Evolutionary conservation across 2,329 filamentous ascomycete genomes (phyloP).

Genomic region (Didymosphaeria variabile): DNA sequence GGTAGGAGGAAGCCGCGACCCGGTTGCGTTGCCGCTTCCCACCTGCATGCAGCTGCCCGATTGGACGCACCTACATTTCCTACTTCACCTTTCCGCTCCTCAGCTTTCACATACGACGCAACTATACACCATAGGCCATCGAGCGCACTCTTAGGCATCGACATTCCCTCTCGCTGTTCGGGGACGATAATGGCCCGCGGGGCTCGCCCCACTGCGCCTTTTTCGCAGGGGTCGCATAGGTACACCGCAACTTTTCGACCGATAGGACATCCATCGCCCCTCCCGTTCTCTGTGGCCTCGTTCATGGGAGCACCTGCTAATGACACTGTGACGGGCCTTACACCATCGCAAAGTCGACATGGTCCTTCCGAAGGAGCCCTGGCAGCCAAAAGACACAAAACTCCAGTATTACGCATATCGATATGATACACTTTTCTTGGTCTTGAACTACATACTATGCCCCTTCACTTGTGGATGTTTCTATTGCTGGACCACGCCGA

Average conservation of each 20-base stretch:
- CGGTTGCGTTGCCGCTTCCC: constrained; percentile 7
- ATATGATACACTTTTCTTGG: not conserved
- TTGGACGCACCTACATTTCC: not conserved
- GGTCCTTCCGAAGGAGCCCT: not conserved
- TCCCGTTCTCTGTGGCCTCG: not conserved
- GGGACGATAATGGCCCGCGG: not conserved
- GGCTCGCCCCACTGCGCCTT: not conserved
- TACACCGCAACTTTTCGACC: not conserved
- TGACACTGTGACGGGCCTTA: not conserved
- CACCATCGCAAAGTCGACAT: not conserved
- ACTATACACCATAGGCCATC: not conserved
- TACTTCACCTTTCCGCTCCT: not conserved
- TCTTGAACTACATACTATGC: not conserved
- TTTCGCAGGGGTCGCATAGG: not conserved
- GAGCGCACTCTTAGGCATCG: not conserved
- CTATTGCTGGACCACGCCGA: not conserved
- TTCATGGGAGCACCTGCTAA: not conserved
- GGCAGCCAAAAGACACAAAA: not conserved
- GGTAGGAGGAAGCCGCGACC: not conserved
- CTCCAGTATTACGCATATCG: constrained; percentile 6
- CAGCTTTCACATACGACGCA: not conserved
- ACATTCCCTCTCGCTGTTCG: not conserved
- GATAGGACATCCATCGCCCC: not conserved
- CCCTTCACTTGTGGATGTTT: constrained; percentile 2
- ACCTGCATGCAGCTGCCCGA: not conserved